These are phyloP conservation scores for Hypoxylon fragiforme DNA, from an alignment of 495 filamentous ascomycete genomes.

Conservation along the genomic window DNA sequence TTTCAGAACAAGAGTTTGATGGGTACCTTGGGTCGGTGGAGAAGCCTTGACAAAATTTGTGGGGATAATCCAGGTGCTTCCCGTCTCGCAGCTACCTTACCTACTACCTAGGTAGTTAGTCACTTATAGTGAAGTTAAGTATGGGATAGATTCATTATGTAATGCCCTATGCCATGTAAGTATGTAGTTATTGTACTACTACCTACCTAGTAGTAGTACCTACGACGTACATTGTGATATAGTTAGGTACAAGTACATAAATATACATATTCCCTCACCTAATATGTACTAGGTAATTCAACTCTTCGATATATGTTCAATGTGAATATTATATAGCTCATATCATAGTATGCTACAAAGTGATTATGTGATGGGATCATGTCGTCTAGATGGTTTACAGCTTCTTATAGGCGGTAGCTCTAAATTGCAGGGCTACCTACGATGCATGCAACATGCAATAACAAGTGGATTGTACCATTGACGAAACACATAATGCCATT, in stretches of 20 bases:
- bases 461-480: not conserved
- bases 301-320: too few species aligned
- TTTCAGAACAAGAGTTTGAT: slow-evolving; percentile 28
- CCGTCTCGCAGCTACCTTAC: slow-evolving; percentile 8
- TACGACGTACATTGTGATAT: too few species aligned
- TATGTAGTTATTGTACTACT: too few species aligned
- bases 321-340: too few species aligned
- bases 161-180: too few species aligned
- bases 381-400: slow-evolving; percentile 1
- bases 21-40: slow-evolving; percentile 17
- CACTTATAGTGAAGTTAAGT: not conserved
- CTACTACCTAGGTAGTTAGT: not conserved
- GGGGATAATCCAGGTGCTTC: slow-evolving; percentile 2
- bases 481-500: not conserved
- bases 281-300: too few species aligned
- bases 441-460: slow-evolving; percentile 24
- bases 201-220: not conserved
- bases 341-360: too few species aligned
- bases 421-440: slow-evolving; percentile 20
- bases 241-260: too few species aligned
- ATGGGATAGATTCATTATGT: too few species aligned
- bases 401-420: slow-evolving; percentile 2
- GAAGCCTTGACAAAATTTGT: slow-evolving; percentile 22
- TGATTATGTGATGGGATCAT: not conserved
- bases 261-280: too few species aligned